Percentiles rank a stretch among this genome's conserved stretches.
Evolutionary conservation across 2,329 filamentous ascomycete genomes (phyloP).

Genomic region (Penicillium palitans): DNA sequence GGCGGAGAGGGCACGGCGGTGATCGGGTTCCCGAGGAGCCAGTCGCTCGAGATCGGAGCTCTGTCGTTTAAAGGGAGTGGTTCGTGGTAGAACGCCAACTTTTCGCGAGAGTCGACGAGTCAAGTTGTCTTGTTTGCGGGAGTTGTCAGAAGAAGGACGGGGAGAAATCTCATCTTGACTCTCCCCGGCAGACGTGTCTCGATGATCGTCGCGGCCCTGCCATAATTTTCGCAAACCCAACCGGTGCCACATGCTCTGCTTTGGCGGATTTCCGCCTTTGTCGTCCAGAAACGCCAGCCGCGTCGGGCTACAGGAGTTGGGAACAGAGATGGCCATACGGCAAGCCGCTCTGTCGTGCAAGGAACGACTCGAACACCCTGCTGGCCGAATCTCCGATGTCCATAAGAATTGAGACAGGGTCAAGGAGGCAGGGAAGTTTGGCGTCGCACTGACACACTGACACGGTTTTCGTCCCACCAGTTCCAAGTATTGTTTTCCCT

Average conservation of each 20-base stretch:
- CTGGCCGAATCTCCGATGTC: slow-evolving; percentile 33
- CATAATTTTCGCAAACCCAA: slow-evolving; percentile 42
- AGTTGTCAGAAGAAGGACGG: slow-evolving; percentile 22
- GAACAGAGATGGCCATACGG: slow-evolving; percentile 46
- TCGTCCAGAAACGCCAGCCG: slow-evolving; percentile 39
- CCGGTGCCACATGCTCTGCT: slow-evolving; percentile 50
- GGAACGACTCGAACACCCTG: slow-evolving; percentile 39
- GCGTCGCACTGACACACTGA: neutral
- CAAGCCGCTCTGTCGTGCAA: slow-evolving; percentile 33
- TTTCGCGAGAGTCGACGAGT: slow-evolving; percentile 40
- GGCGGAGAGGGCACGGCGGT: slow-evolving; percentile 66
- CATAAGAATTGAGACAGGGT: slow-evolving; percentile 37
- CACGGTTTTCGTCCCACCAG: slow-evolving; percentile 1
- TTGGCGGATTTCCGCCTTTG: slow-evolving; percentile 30
- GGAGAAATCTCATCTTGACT: slow-evolving; percentile 15
- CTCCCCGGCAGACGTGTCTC: slow-evolving; percentile 31
- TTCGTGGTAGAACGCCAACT: slow-evolving; percentile 75
- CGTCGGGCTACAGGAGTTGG: slow-evolving; percentile 39
- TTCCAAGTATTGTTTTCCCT: neutral
- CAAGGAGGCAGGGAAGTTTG: neutral
- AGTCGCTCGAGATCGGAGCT: slow-evolving; percentile 78
- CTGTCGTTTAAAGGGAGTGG: slow-evolving; percentile 78
- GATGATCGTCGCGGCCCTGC: slow-evolving; percentile 45
- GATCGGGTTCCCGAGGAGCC: slow-evolving; percentile 62
- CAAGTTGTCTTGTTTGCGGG: slow-evolving; percentile 33